These are phyloP conservation scores for Ogataea chonburiensis DNA, from an alignment of 805 yeast species.

Conservation along the genomic window DNA sequence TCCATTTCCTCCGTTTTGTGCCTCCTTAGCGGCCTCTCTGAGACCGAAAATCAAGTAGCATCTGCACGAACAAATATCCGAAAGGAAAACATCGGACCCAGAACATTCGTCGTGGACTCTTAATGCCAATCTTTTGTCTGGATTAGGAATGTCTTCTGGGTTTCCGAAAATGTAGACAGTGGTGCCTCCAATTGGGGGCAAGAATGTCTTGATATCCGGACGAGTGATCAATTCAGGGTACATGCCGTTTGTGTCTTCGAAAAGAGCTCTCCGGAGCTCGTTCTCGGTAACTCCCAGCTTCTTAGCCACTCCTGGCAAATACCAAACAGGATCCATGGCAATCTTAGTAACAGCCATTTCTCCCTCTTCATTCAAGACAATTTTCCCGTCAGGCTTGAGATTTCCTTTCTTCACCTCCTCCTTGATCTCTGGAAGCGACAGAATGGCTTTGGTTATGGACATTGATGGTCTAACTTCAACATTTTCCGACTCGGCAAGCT, in stretches of 20 bases:
- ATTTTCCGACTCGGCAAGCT: conserved; percentile 42
- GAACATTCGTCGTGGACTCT: conserved; percentile 71
- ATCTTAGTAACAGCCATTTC: conserved; percentile 62
- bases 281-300: conserved; percentile 57
- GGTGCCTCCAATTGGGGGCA: conserved; percentile 69
- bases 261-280: conserved; percentile 56
- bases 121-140: conserved; percentile 50
- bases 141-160: conserved; percentile 52
- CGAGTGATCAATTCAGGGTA: conserved; percentile 68
- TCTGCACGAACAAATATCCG: conserved; percentile 69
- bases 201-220: conserved; percentile 62
- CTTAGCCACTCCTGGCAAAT: conserved; percentile 65
- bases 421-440: conserved; percentile 57
- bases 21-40: conserved; percentile 66
- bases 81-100: conserved; percentile 67
- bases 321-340: conserved; percentile 73
- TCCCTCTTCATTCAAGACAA: conserved; percentile 58
- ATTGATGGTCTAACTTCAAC: conserved; percentile 64
- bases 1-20: conserved; percentile 66
- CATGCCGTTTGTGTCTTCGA: conserved; percentile 70
- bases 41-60: conserved; percentile 67
- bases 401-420: conserved; percentile 55
- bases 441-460: conserved; percentile 64
- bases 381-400: conserved; percentile 55
- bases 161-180: conserved; percentile 68